Conservation (phyloP, 2,329 filamentous ascomycete species). For the Dryadomyces sulphureus region DNA sequence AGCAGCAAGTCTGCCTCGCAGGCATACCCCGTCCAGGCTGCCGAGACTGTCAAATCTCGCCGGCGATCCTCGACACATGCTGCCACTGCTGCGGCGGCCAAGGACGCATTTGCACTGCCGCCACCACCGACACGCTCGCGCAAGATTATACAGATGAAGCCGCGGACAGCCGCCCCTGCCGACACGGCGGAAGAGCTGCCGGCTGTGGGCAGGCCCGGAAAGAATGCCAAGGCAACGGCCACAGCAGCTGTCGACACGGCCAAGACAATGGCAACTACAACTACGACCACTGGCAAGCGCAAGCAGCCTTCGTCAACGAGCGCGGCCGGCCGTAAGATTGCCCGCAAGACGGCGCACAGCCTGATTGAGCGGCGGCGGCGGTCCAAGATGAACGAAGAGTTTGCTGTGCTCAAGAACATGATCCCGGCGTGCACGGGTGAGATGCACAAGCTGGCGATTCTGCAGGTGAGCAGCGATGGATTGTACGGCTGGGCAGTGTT, state of each 20-base stretch:
- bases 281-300: slow-evolving; percentile 42
- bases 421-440: slow-evolving; percentile 92
- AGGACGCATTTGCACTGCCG: slow-evolving; percentile 63
- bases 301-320: slow-evolving; percentile 65
- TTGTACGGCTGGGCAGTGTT: neutral
- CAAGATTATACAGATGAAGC: slow-evolving; percentile 99
- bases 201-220: neutral
- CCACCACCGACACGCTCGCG: slow-evolving; percentile 83
- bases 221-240: neutral
- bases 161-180: slow-evolving; percentile 19
- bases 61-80: slow-evolving; percentile 27
- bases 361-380: slow-evolving; percentile 79
- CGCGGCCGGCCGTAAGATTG: slow-evolving; percentile 84
- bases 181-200: slow-evolving; percentile 11
- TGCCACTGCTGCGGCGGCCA: slow-evolving; percentile 20
- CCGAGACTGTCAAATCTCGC: slow-evolving; percentile 35
- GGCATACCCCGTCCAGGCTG: slow-evolving; percentile 13
- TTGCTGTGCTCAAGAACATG: slow-evolving; percentile 83
- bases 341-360: slow-evolving; percentile 90
- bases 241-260: slow-evolving; percentile 6
- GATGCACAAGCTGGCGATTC: slow-evolving; percentile 94
- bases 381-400: slow-evolving; percentile 99
- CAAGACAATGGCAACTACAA: neutral
- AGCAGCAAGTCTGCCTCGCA: neutral
- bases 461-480: slow-evolving; percentile 51